Base-by-base conservation (phyloP, 768 basidiomycete genomes). In the Mrakia blollopis region DNA sequence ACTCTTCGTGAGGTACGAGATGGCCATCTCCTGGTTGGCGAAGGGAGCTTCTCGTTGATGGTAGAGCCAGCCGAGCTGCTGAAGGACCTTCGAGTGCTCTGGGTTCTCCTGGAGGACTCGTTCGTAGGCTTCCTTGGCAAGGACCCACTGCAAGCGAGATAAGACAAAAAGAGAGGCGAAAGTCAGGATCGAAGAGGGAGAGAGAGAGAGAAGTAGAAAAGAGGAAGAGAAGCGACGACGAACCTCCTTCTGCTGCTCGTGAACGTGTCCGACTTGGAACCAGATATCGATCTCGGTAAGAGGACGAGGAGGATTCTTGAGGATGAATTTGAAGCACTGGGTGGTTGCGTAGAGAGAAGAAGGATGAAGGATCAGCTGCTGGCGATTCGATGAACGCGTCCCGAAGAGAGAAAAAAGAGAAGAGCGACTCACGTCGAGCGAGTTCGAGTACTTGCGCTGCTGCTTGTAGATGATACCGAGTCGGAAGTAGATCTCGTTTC, bases 201-300 rank as follows among this genome's bases (percentile, higher is more conserved):
- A 23, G 6, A n/a, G 23, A n/a, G 7, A 30, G 61, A 72, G 50
- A 28, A 6, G 47, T 25, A 30, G 47, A 13, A 14, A 41, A 32
- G 37, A 8, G n/a, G n/a, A n/a, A n/a, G n/a, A n/a, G n/a, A n/a
- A n/a, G n/a, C n/a, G n/a, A 3, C 13, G 10, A 85, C 89, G 84
- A 83, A 95, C 95, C 83, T 98, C 94, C 85, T 94, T 91, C 84
- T 96, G 93, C 82, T 97, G 95, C 84, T 98, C 97, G 81, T 92
- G 94, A 28, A 98, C 96, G 82, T 98, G 97, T 3, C 97, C 97
- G 78, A 99, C 97, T 85, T 99, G 97, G 89, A 98, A 98, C 94
- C 95, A 98, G 79, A 99, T 98, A 80, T 99, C 97, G 75, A 94
- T 92, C 80, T 95, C 92, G 23, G 95, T 96, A 44, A 99, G 89